Base-by-base conservation (phyloP, 1,139 yeast genomes). In the Nakaseomyces uthaithaninus region DNA sequence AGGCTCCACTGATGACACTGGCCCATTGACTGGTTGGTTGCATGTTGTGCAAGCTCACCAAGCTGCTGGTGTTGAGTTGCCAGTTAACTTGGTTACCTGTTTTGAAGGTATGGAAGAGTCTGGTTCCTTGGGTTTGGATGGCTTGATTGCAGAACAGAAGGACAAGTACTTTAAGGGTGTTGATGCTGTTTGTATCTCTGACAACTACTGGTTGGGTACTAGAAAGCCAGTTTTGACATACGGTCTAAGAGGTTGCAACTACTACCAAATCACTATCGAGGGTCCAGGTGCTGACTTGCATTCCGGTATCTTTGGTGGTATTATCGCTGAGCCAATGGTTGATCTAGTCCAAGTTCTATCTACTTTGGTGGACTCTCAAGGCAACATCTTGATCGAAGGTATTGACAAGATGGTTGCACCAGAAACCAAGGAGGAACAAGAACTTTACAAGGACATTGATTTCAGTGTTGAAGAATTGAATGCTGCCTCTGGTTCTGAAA, bases 61-160 rank as follows among this genome's bases (percentile, higher is more conserved):
- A 45, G 84, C 79, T 53, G 74, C 86, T 49, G 86, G 84, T 22
- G 63, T 85, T 62, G 96, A 89, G 50, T 72, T 93, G 44, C 99
- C 99, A 23, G 97, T 91, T 49, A 91, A 91, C 67, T 68, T 91
- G 55, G 75, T 86, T 40, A 82, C 84, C 59, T 86, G 96, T 65
- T 91, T 91, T 57, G 99, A 91, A 68, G 98, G 98, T 47, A 91
- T 91, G 99, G 99, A 91, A 67, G 99, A 91, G 66, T 80, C 89
- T 49, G 99, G 99, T 16, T 86, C 96, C 23, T 66, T 85, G 41
- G 97, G 98, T 22, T 74, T 91, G 52, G 98, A 91, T 50, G 78
- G 69, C 31, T 73, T 91, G 57, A 82, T 91, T 57, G 79, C 79
- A 39, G 64, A 68, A 38, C 97, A 93, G 67, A 91, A 94, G 42